These are phyloP conservation scores for Torulaspora indica DNA, from an alignment of 805 yeast genomes.

Conservation along the genomic window DNA sequence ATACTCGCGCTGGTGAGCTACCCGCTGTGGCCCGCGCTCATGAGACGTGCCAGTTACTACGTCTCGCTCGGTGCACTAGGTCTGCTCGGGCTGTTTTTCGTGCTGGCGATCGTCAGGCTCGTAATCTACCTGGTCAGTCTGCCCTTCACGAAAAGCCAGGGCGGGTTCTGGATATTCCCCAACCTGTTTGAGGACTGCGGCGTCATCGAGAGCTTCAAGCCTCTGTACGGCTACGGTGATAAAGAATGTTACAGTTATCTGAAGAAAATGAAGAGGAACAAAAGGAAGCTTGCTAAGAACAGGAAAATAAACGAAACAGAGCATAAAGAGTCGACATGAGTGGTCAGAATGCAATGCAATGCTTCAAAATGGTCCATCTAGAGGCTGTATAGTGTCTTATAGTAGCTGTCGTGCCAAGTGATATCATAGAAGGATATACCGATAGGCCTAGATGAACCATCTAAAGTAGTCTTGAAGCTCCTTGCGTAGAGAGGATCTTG, in stretches of 20 bases:
- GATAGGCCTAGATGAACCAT: not conserved
- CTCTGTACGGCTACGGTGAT: conserved; percentile 80
- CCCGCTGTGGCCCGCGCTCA: conserved; percentile 91
- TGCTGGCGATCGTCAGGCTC: conserved; percentile 71
- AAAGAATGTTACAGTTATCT: conserved; percentile 32
- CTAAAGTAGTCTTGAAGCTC: not conserved
- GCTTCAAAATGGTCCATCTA: not conserved
- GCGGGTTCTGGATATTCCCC: conserved; percentile 95
- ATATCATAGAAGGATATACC: not conserved
- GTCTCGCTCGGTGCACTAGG: conserved; percentile 72
- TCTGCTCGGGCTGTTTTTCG: conserved; percentile 69
- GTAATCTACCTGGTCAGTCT: conserved; percentile 50
- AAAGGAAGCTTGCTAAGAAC: conserved; percentile 29
- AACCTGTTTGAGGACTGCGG: conserved; percentile 95
- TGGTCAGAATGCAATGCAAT: not conserved
- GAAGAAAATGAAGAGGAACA: conserved; percentile 33
- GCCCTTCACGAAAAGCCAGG: conserved; percentile 38
- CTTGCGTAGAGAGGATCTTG: not conserved
- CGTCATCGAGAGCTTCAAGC: conserved; percentile 84
- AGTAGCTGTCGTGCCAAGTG: conserved; percentile 1
- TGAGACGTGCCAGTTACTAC: conserved; percentile 91
- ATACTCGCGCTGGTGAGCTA: conserved; percentile 65
- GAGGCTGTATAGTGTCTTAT: not conserved
- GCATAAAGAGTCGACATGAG: not conserved
- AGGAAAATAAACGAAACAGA: conserved; percentile 1